Evolutionary conservation across 306 rosid species (phyloP).

Genomic region (Gastrolobium villosum): DNA sequence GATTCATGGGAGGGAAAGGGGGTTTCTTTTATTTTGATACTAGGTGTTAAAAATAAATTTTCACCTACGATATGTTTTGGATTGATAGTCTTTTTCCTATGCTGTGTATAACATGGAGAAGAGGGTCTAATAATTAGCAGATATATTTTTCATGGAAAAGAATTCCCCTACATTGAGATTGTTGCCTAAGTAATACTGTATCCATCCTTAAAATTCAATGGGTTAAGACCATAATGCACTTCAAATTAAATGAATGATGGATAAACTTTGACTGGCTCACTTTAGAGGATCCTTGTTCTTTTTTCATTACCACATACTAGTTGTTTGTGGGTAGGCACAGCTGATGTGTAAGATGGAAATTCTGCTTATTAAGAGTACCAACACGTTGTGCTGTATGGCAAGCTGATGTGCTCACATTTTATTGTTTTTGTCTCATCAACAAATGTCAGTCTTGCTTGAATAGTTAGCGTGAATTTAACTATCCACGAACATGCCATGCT

Average conservation of each 20-base stretch:
- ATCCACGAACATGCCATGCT: constrained; percentile 11
- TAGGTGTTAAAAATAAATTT: neutral
- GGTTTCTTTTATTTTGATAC: neutral
- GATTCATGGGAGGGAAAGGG: neutral
- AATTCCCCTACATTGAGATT: no score
- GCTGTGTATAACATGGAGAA: constrained; percentile 13
- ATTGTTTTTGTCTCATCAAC: constrained; percentile 18
- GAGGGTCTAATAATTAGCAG: constrained; percentile 13
- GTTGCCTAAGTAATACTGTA: no score
- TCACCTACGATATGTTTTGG: neutral
- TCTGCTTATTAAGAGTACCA: constrained; percentile 6
- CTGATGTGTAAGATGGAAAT: constrained; percentile 22
- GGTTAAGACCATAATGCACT: no score
- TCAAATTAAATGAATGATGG: no score
- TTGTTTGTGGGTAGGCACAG: neutral
- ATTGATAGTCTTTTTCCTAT: neutral
- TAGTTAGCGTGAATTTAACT: constrained; percentile 9
- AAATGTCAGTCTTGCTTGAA: constrained; percentile 16
- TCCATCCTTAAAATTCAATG: no score
- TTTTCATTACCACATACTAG: neutral
- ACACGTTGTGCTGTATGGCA: constrained; percentile 20
- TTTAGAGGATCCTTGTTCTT: no score
- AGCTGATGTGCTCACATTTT: constrained; percentile 12
- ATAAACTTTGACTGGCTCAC: no score
- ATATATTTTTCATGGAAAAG: neutral